These are phyloP conservation scores for Xerocomus nothofagi DNA, from an alignment of 1,284 basidiomycete genomes.

Conservation along the genomic window DNA sequence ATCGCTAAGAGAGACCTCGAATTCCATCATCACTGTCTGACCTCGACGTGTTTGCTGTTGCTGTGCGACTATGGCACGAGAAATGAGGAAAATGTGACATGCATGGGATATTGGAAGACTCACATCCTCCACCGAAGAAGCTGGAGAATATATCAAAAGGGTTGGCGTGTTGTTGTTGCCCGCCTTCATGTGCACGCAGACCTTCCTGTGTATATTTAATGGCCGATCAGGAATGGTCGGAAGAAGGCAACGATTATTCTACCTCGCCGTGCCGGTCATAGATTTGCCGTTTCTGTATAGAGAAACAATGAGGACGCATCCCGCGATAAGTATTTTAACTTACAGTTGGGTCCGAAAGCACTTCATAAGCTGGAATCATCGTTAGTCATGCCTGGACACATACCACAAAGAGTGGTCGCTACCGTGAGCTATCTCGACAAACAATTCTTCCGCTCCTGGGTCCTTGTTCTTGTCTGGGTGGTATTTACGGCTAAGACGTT, in stretches of 20 bases:
- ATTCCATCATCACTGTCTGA: constrained; percentile 80
- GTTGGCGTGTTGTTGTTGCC: constrained; percentile 67
- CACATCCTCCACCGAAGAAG: constrained; percentile 84
- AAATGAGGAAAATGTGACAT: neutral
- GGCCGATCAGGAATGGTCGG: constrained; percentile 6
- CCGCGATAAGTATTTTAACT: constrained; percentile 7
- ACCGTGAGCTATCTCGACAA: constrained; percentile 90
- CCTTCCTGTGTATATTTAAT: constrained; percentile 58
- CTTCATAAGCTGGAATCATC: constrained; percentile 76
- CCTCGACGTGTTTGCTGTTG: constrained; percentile 71
- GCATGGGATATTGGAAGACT: constrained; percentile 27
- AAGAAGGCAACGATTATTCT: constrained; percentile 13
- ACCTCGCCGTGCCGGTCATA: constrained; percentile 93
- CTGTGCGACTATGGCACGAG: constrained; percentile 16
- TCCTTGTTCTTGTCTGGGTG: constrained; percentile 96
- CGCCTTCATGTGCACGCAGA: constrained; percentile 82
- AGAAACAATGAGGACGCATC: neutral
- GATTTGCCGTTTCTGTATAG: constrained; percentile 76
- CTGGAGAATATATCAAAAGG: constrained; percentile 92
- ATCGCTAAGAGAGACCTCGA: constrained; percentile 84
- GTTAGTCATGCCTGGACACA: constrained; percentile 9
- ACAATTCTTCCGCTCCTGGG: constrained; percentile 76
- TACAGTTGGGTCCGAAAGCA: constrained; percentile 80
- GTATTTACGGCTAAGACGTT: constrained; percentile 84
- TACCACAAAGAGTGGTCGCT: constrained; percentile 24